Evolutionary conservation across 441 rosid genomes (phyloP), one percentile per base, ranked within the genome.

Genomic region (Viola pubescens): DNA sequence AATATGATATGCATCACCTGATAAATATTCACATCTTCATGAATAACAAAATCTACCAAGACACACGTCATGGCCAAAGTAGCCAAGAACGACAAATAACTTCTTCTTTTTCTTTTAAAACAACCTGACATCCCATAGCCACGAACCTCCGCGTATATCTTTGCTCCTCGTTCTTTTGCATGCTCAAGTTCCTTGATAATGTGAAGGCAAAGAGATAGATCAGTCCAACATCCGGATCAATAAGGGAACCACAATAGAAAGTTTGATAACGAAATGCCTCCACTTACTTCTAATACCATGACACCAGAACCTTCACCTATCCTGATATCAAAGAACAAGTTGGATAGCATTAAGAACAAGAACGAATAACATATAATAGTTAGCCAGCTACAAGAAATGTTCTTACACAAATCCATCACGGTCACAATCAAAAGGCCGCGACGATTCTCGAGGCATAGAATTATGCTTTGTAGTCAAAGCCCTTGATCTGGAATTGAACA

Each of bases 81-180:
- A 26, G 34, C 34, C 34, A 26, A 26, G 34, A 26, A 26, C 34
- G 34, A 26, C 34, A 26, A 26, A 26, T 26, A 26, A 26, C 34
- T 47, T 16, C 2, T 47, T 16, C 4, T 19, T 53, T 56, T 62
- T 13, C 37, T 3, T 5, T 43, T 54, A 50, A 63, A 56, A 12
- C 63, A 70, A 92, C 98, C 98, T 79, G 98, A 89, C 97, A 89
- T 89, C 76, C 98, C 98, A 76, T 89, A 92, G 72, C 98, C 97
- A 45, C 96, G 77, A 75, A 92, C 66, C 75, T 89, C 96, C 7
- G 98, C 96, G 78, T 89, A 87, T 68, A 89, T 76, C 70, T 87
- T 89, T 12, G 92, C 94, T 66, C 90, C 92, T 58, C 97, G 80
- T 48, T 71, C 75, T 77, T 76, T 87, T 50, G 98, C 98, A 83